Percentiles rank a stretch among this genome's conserved stretches.
Evolutionary conservation across 805 yeast genomes (phyloP).

Genomic region (Cyberlindnera xylosilytica): DNA sequence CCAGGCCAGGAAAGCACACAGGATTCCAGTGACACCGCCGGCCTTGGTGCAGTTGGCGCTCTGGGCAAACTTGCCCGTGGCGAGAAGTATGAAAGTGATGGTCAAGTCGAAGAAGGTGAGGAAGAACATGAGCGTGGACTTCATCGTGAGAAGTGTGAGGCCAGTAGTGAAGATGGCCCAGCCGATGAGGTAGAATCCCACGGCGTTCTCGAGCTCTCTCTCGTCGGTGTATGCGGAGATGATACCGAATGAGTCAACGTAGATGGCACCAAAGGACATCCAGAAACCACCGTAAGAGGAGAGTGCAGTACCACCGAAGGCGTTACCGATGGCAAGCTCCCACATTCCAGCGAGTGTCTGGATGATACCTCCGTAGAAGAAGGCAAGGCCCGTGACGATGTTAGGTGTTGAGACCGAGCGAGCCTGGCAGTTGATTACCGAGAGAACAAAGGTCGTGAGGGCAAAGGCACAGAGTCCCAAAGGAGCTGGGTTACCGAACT

Average conservation of each 20-base stretch:
- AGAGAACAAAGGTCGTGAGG: constrained; percentile 47
- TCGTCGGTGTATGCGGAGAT: constrained; percentile 37
- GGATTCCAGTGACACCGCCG: constrained; percentile 63
- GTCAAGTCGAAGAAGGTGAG: constrained; percentile 43
- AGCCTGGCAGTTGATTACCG: constrained; percentile 52
- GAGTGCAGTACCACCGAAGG: constrained; percentile 55
- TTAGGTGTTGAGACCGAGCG: constrained; percentile 54
- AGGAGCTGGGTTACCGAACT: constrained; percentile 63
- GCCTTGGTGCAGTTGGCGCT: constrained; percentile 39
- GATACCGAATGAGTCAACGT: constrained; percentile 51
- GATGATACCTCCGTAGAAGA: constrained; percentile 61
- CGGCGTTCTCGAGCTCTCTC: constrained; percentile 40
- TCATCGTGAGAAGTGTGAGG: constrained; percentile 42
- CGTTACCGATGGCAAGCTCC: constrained; percentile 60
- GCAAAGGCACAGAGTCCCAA: constrained; percentile 46
- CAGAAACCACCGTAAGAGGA: constrained; percentile 54
- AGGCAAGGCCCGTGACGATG: constrained; percentile 57
- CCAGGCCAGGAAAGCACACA: constrained; percentile 62
- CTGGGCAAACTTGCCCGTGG: constrained; percentile 44
- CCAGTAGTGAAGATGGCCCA: constrained; percentile 55
- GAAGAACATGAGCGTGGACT: constrained; percentile 47
- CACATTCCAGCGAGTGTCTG: constrained; percentile 66
- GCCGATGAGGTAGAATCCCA: constrained; percentile 50
- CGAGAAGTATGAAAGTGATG: constrained; percentile 44
- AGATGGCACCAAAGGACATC: constrained; percentile 62